Conservation (phyloP, 495 filamentous ascomycete genomes). For the Glarea lozoyensis region DNA sequence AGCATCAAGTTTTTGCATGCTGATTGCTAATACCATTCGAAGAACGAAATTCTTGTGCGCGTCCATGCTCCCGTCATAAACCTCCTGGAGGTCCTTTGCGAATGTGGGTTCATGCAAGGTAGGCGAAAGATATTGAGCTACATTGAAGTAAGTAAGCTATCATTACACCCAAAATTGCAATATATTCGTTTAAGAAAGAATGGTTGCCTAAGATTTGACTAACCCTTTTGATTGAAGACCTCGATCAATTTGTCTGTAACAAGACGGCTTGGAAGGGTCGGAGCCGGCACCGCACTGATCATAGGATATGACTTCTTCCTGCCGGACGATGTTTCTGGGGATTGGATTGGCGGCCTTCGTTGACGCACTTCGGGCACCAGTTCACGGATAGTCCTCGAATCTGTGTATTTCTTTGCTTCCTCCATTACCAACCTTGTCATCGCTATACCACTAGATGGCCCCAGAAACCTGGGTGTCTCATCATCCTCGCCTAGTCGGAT, state of each 20-base stretch:
- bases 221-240: conserved; percentile 74
- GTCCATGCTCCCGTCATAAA: conserved; percentile 66
- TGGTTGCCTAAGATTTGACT: conserved; percentile 14
- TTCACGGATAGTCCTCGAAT: conserved; percentile 76
- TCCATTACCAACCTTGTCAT: conserved; percentile 93
- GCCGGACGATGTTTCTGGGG: conserved; percentile 28
- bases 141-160: conserved; percentile 11
- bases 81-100: conserved; percentile 63
- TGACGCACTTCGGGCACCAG: conserved; percentile 60
- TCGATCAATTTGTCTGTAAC: conserved; percentile 67
- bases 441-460: conserved; percentile 86
- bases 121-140: conserved; percentile 80
- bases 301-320: conserved; percentile 59
- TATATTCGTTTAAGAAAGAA: neutral
- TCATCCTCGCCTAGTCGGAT: conserved; percentile 74
- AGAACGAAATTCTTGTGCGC: conserved; percentile 78
- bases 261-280: conserved; percentile 53
- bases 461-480: conserved; percentile 75
- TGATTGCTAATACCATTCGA: conserved; percentile 84
- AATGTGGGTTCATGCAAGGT: conserved; percentile 78
- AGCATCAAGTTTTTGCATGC: conserved; percentile 74
- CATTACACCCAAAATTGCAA: neutral
- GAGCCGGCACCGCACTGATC: conserved; percentile 64
- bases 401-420: conserved; percentile 79
- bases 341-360: conserved; percentile 18